Evolutionary conservation across 352 stramenopile genomes (phyloP), one percentile per base, ranked within the genome.

Genomic region (Aphanomyces invadans): DNA sequence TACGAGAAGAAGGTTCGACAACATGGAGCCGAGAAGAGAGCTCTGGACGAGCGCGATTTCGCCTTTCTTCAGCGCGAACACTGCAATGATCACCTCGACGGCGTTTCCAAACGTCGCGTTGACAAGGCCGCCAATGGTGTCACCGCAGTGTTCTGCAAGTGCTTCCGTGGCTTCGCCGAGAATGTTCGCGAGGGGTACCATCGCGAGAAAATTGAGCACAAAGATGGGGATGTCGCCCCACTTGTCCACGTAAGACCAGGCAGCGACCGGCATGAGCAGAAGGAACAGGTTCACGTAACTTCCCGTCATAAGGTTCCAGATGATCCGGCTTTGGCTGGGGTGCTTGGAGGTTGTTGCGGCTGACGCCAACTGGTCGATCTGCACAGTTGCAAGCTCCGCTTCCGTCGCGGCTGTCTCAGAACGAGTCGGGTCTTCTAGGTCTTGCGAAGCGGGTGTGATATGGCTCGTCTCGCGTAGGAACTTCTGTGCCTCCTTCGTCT

Each of bases 81-180:
- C 78, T 0, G 87, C 86, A 71, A 97, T 91, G n/a, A 97, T 75
- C 25, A 95, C 68, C 81, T 96, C 89, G 17, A 89, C 84, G 33
- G 87, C 87, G 74, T 97, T 97, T n/a, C 88, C 88, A 74, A 97
- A 92, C 0, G 89, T 95, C 3, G 89, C 89, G 79, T 97, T 96
- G 5, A 97, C 72, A 10, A 96, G 73, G 7, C 88, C 89, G 38
- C 89, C 89, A 51, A 97, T 88, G 2, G 87, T 96, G 64, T 93
- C 83, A 68, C 83, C 90, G 26, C 83, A 95, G 71, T 96, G 87
- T 45, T 77, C 71, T 9, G 89, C 82, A 7, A 96, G 79, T 73
- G 94, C 80, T 76, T 97, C 89, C 19, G 89, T 97, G 10, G 95
- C 81, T 23, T 95, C 85, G 52, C 88, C 88, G 1, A 96, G 69